Base-by-base conservation (phyloP, 257 asterid species). In the Ehretia macrophylla region DNA sequence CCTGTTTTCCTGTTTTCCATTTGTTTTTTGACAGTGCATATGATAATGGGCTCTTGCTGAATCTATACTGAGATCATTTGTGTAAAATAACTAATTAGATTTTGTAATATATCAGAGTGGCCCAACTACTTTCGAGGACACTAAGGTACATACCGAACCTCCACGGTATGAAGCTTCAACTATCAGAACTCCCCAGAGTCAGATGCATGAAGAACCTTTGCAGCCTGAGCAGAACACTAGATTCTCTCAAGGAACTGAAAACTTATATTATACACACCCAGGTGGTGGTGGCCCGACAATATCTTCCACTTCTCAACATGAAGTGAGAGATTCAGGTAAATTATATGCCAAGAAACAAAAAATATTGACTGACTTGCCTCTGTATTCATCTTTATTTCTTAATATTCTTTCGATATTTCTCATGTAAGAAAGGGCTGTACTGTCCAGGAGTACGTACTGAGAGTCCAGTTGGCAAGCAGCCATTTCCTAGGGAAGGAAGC, bases 261-360 rank as follows among this genome's bases (percentile, higher is more conserved):
- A 68, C 37, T 56, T 58, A 47, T 27, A 58, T 59, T 51, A 77
- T 72, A 65, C 75, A 32, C 66, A 44, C 23, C 59, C 63, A 71
- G 70, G 76, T 59, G 62, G 75, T 60, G 63, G 65, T 68, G 76
- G 66, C 68, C 19, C 70, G 42, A 48, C 50, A 58, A 18, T 32
- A 44, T 54, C 71, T 68, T 54, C 78, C 35, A 32, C 27, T 42
- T 57, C 63, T 50, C 84, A 81, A 39, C 65, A 60, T 11, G 76
- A 79, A 75, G 67, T 51, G 62, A 65, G 68, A 39, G 80, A 79
- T 73, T 72, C 83, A 66, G 95, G 96, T 90, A 78, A 58, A 17
- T 19, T 32, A 18, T 42, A 14, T 4, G 11, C 8, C 32, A 8
- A 12, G n/a, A 5, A 20, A 18, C 37, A 18, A 42, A n/a, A n/a